These are phyloP conservation scores for Sporothrix variecibatus DNA, from an alignment of 2,329 filamentous ascomycete genomes.

Conservation along the genomic window DNA sequence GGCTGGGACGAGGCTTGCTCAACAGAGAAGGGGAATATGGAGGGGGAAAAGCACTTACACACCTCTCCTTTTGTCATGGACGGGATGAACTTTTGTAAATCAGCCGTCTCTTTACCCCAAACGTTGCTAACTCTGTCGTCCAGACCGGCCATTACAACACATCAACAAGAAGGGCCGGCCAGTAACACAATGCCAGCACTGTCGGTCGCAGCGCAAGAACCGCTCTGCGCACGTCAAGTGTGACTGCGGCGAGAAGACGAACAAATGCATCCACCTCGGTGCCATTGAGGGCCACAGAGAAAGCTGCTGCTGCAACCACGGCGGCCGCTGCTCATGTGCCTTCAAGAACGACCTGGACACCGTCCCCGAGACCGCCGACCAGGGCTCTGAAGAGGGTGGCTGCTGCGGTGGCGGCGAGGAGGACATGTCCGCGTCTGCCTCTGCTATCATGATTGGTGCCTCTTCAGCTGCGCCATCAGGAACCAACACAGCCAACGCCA, in stretches of 20 bases:
- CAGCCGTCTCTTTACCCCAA: neutral
- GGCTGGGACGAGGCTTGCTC: neutral
- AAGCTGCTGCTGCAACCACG: constrained; percentile 71
- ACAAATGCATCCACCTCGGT: constrained; percentile 64
- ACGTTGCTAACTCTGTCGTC: constrained; percentile 11
- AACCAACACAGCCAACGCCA: constrained; percentile 32
- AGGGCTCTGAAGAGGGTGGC: constrained; percentile 48
- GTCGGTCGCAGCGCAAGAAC: constrained; percentile 93
- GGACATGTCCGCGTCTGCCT: neutral
- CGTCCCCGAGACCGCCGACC: constrained; percentile 52
- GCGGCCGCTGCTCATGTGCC: constrained; percentile 65
- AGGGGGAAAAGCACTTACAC: neutral
- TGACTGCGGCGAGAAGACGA: constrained; percentile 92
- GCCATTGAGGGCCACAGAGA: constrained; percentile 62
- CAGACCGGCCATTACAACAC: constrained; percentile 88
- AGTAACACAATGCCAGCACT: constrained; percentile 97
- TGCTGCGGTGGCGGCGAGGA: neutral
- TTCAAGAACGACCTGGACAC: constrained; percentile 67
- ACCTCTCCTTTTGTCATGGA: neutral
- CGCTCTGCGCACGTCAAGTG: constrained; percentile 93
- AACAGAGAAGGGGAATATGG: too few species aligned
- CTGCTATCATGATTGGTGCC: neutral
- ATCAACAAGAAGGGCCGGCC: constrained; percentile 98
- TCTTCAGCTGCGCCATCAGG: neutral
- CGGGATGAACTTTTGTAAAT: neutral